These are phyloP conservation scores for Colletotrichum theobromicola DNA, from an alignment of 2,329 filamentous ascomycete genomes.

Conservation along the genomic window DNA sequence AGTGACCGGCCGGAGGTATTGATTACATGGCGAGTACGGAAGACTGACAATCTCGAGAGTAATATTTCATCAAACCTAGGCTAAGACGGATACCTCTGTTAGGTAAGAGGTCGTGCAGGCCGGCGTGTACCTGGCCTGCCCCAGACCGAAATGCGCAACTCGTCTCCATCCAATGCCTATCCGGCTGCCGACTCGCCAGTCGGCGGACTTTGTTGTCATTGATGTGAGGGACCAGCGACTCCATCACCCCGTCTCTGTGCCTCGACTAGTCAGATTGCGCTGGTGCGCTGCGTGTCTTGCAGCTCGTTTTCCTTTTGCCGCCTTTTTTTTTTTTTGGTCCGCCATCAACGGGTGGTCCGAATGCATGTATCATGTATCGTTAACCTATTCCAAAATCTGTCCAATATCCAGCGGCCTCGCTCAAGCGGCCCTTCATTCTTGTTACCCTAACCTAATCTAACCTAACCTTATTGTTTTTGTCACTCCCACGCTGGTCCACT, in stretches of 20 bases:
- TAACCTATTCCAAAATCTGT: background rate
- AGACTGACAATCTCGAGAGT: background rate
- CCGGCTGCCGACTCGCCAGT: slow-evolving; percentile 13
- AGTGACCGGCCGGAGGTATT: background rate
- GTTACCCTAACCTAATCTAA: slow-evolving; percentile 15
- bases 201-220: background rate
- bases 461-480: slow-evolving; percentile 5
- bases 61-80: slow-evolving; percentile 1
- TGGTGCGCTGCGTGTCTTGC: slow-evolving; percentile 4
- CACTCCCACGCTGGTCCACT: background rate
- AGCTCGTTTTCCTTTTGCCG: background rate
- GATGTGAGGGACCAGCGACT: background rate
- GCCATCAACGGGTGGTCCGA: slow-evolving; percentile 5
- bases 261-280: slow-evolving; percentile 7
- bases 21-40: background rate
- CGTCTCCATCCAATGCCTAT: slow-evolving; percentile 7
- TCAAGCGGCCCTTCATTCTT: background rate
- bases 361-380: background rate
- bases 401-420: background rate
- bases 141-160: slow-evolving; percentile 4
- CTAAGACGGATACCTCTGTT: slow-evolving; percentile 3
- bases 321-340: background rate
- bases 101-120: background rate
- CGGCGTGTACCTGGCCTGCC: slow-evolving; percentile 15
- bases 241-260: background rate